Evolutionary conservation across 352 stramenopile species (phyloP).

Genomic region (Globisporangium cylindrosporum): DNA sequence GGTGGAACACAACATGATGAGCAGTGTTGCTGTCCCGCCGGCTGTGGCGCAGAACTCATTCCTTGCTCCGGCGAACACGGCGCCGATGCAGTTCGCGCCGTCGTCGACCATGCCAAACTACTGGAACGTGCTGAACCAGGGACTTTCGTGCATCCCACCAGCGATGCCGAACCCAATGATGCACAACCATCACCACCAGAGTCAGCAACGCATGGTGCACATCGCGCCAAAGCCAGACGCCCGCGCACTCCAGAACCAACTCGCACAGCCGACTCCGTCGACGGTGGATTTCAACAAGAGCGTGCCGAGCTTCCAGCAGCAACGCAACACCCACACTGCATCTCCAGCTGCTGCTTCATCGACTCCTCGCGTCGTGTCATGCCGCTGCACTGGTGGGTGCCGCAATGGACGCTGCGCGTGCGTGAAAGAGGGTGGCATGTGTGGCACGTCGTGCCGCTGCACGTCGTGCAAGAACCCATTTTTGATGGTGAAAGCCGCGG

Average conservation of each 20-base stretch:
- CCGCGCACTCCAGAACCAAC: conserved; percentile 17
- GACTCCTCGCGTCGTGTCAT: conserved; percentile 58
- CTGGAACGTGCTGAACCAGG: conserved; percentile 84
- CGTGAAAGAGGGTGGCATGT: conserved; percentile 83
- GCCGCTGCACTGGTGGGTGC: conserved; percentile 76
- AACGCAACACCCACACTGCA: not conserved
- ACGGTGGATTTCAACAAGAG: not conserved
- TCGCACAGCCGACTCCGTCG: conserved; percentile 13
- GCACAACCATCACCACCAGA: conserved; percentile 19
- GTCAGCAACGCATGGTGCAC: conserved; percentile 58
- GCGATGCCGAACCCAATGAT: conserved; percentile 17
- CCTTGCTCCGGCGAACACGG: conserved; percentile 17
- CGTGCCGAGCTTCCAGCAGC: conserved; percentile 5
- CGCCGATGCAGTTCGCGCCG: conserved; percentile 51
- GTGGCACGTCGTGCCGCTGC: conserved; percentile 66
- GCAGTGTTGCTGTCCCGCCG: not conserved
- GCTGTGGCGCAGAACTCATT: conserved; percentile 3
- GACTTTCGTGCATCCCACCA: conserved; percentile 25
- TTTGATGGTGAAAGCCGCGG: conserved; percentile 73
- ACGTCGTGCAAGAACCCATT: conserved; percentile 88
- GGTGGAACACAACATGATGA: conserved; percentile 8
- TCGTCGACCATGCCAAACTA: conserved; percentile 81
- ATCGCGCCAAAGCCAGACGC: conserved; percentile 72
- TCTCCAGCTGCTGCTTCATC: conserved; percentile 10
- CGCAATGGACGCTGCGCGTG: conserved; percentile 79